Conservation (phyloP, 2,329 filamentous ascomycete genomes). For the Zarea fungicola region DNA sequence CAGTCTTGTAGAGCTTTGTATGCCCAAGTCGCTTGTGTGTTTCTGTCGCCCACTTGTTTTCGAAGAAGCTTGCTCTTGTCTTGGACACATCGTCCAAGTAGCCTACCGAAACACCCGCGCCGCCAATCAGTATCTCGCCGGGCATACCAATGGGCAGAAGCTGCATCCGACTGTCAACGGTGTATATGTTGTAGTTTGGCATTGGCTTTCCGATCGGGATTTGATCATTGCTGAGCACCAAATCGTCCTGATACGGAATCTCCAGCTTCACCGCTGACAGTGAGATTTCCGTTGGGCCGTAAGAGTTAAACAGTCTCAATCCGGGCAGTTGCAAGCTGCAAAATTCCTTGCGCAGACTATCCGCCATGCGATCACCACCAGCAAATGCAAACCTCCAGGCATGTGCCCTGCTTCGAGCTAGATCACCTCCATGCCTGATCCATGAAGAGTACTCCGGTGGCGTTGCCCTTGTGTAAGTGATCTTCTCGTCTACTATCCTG, state of each 20-base stretch:
- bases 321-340: too few relatives aligned
- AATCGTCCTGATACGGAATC: neutral
- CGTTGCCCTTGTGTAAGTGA: neutral
- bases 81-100: slow-evolving; percentile 30
- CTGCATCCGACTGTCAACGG: slow-evolving; percentile 29
- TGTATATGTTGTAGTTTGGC: slow-evolving; percentile 29
- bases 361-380: too few relatives aligned
- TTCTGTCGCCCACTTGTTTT: neutral
- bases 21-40: slow-evolving; percentile 14
- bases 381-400: neutral
- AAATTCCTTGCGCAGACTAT: too few relatives aligned
- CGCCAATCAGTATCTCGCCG: slow-evolving; percentile 28
- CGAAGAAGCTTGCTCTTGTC: neutral
- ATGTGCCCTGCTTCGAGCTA: neutral
- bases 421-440: neutral
- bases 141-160: slow-evolving; percentile 31
- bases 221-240: neutral
- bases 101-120: slow-evolving; percentile 25
- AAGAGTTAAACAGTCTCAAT: slow-evolving; percentile 22
- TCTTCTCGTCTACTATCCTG: neutral
- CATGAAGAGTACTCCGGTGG: neutral
- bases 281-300: slow-evolving; percentile 27
- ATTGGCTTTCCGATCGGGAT: neutral
- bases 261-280: neutral
- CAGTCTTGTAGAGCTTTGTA: slow-evolving; percentile 31